phyloP scores from a whole-genome alignment of 1,139 yeast genomes.

The Geotrichum citri-aurantii region DNA sequence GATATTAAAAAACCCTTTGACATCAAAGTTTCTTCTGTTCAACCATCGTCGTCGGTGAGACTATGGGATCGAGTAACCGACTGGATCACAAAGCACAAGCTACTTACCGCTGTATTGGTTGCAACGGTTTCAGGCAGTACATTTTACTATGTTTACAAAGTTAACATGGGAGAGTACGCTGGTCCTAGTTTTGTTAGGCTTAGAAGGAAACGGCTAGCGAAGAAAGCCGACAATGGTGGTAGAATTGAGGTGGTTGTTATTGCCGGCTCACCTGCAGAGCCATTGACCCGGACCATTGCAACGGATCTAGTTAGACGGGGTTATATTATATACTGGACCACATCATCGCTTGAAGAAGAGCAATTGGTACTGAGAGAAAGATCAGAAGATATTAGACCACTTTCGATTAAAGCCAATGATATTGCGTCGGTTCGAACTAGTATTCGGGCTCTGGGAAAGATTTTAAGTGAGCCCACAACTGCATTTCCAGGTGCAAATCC shows the following conservation, averaged over 20 bases:
- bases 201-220: slow-evolving; percentile 47
- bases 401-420: slow-evolving; percentile 46
- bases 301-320: slow-evolving; percentile 74
- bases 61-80: slow-evolving; percentile 23
- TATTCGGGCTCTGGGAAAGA: slow-evolving; percentile 38
- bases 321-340: slow-evolving; percentile 71
- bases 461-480: slow-evolving; percentile 40
- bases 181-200: slow-evolving; percentile 16
- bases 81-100: slow-evolving; percentile 30
- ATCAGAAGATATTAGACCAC: slow-evolving; percentile 51
- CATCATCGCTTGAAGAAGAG: slow-evolving; percentile 58
- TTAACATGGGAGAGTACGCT: slow-evolving; percentile 16
- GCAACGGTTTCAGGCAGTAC: slow-evolving; percentile 25
- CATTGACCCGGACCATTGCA: slow-evolving; percentile 63
- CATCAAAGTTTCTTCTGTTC: slow-evolving; percentile 26
- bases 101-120: slow-evolving; percentile 25
- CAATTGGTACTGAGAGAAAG: slow-evolving; percentile 51
- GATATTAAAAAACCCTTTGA: slow-evolving; percentile 2
- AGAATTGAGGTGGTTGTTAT: slow-evolving; percentile 67
- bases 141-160: slow-evolving; percentile 22
- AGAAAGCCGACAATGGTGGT: slow-evolving; percentile 60
- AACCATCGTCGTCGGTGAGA: slow-evolving; percentile 23
- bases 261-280: slow-evolving; percentile 74
- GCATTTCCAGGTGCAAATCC: slow-evolving; percentile 50
- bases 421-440: slow-evolving; percentile 34